phyloP scores from a whole-genome alignment of 139 green algal genomes.

The Micractinium sp. region DNA sequence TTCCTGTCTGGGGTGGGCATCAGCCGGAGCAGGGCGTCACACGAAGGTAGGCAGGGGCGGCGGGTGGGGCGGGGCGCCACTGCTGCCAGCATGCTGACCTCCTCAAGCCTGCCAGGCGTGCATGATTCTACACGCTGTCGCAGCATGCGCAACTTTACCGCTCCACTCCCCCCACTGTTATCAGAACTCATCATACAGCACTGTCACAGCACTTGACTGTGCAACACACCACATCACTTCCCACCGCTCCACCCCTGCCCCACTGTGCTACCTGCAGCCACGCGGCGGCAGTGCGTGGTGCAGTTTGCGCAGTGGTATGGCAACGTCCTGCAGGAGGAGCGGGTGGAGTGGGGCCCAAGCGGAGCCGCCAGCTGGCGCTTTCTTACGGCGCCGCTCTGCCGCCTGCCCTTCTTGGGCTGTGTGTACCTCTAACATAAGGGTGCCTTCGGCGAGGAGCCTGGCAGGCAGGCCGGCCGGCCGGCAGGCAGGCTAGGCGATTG shows the following conservation, averaged over 20 bases:
- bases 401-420: background rate
- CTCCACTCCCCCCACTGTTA: too few relatives aligned
- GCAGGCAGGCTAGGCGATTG: too few relatives aligned
- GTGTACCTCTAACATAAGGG: background rate
- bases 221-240: too few relatives aligned
- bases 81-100: background rate
- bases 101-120: background rate
- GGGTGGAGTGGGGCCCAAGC: background rate
- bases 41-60: background rate
- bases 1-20: constrained; percentile 1
- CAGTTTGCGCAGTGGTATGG: constrained; percentile 18
- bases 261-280: background rate
- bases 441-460: too few relatives aligned
- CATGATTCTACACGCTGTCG: background rate
- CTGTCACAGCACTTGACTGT: too few relatives aligned
- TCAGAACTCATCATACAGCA: too few relatives aligned
- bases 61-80: background rate
- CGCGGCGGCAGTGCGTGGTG: background rate
- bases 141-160: too few relatives aligned
- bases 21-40: background rate
- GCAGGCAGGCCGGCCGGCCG: too few relatives aligned
- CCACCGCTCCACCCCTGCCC: background rate
- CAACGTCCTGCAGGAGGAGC: background rate
- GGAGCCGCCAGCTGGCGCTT: background rate
- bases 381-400: background rate